Conservation (phyloP, 148 eudicot genomes). For the Rheum nobile region DNA sequence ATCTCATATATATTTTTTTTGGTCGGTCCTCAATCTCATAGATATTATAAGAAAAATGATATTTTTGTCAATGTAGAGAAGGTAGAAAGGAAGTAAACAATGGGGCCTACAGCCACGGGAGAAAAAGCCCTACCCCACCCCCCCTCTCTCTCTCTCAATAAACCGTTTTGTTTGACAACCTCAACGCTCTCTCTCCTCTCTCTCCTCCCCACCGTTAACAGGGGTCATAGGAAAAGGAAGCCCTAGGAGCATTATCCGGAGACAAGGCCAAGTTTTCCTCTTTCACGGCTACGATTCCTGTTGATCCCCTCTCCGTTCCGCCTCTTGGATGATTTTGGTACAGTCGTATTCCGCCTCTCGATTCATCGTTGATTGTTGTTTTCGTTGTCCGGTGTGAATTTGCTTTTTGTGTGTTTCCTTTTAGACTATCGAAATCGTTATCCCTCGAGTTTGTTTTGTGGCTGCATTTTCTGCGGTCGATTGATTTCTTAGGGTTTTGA, state of each 20-base stretch:
- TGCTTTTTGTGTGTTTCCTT: not conserved
- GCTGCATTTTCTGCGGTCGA: not conserved
- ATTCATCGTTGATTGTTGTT: not conserved
- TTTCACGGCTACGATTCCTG: not conserved
- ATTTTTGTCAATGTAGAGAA: not conserved
- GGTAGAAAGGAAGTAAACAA: not conserved
- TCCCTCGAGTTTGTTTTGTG: not conserved
- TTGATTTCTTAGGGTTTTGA: not conserved
- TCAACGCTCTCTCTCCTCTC: not conserved
- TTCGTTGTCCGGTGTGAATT: not conserved
- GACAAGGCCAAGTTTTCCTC: not conserved
- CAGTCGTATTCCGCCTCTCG: not conserved
- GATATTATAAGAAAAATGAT: not conserved
- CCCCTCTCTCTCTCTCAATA: not conserved
- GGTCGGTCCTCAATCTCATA: no score
- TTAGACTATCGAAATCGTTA: not conserved
- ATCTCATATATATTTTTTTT: no score
- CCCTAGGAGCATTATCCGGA: constrained; percentile 3
- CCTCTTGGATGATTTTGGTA: not conserved
- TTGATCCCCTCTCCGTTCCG: not conserved
- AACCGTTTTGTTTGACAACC: constrained; percentile 1
- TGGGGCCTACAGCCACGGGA: not conserved
- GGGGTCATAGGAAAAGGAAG: not conserved
- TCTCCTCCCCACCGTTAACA: not conserved
- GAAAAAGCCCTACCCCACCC: not conserved